phyloP scores from a whole-genome alignment of 306 rosid genomes.

The Delonix regia region DNA sequence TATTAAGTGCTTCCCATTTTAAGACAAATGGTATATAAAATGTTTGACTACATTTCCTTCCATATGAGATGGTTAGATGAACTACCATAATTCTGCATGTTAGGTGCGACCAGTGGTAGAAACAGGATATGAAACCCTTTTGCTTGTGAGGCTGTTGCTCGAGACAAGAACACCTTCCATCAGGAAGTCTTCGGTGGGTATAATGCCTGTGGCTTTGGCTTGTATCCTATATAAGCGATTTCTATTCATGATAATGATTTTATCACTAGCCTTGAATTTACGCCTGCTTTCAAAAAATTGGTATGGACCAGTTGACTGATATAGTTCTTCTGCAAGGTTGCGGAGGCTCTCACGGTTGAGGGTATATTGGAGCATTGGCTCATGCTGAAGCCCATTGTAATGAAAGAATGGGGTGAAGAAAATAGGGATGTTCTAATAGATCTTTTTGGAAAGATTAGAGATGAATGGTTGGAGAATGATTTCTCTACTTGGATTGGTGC shows the following conservation, averaged over 20 bases:
- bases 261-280: slow-evolving; percentile 30
- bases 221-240: slow-evolving; percentile 19
- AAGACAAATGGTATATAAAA: slow-evolving; percentile 19
- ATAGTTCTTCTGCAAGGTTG: slow-evolving; percentile 67
- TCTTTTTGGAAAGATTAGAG: slow-evolving; percentile 82
- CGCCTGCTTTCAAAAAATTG: slow-evolving; percentile 25
- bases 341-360: slow-evolving; percentile 72
- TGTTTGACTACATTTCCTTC: slow-evolving; percentile 12
- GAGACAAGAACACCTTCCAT: slow-evolving; percentile 69
- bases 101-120: slow-evolving; percentile 98
- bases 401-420: slow-evolving; percentile 84
- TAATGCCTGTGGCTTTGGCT: slow-evolving; percentile 19
- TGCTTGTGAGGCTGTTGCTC: slow-evolving; percentile 86
- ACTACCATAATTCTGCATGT: slow-evolving; percentile 39
- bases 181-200: slow-evolving; percentile 79
- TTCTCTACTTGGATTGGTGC: slow-evolving; percentile 78
- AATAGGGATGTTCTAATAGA: slow-evolving; percentile 61
- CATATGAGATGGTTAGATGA: slow-evolving; percentile 2
- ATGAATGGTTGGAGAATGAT: slow-evolving; percentile 84
- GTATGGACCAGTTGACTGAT: slow-evolving; percentile 25
- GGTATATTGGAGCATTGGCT: slow-evolving; percentile 86
- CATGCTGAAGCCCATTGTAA: slow-evolving; percentile 65
- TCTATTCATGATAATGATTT: too few species aligned
- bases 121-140: slow-evolving; percentile 88
- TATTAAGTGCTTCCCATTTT: not conserved